Percentiles rank a stretch among this genome's conserved stretches.
Conservation (phyloP, 306 rosid genomes). For the Citrullus mucosospermus region DNA sequence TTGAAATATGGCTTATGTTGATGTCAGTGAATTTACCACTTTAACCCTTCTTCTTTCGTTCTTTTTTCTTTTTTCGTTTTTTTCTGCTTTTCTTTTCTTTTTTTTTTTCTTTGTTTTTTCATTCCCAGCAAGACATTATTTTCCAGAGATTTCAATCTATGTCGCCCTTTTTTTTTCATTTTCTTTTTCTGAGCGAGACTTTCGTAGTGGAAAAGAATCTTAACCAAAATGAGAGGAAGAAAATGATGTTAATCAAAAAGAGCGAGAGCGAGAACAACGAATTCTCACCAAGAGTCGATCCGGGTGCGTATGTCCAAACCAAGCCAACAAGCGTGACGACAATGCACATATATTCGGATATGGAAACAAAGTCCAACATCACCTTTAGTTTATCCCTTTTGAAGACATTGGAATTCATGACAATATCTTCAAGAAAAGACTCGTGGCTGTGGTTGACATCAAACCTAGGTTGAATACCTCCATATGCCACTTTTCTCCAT, state of each 20-base stretch:
- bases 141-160: too few species aligned
- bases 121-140: too few species aligned
- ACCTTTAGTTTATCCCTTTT: slow-evolving; percentile 70
- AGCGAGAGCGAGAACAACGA: not conserved
- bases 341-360: slow-evolving; percentile 67
- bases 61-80: too few species aligned
- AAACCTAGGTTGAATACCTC: slow-evolving; percentile 91
- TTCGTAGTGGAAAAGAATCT: not conserved
- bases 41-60: too few species aligned
- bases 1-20: too few species aligned
- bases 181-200: too few species aligned
- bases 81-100: too few species aligned
- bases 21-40: too few species aligned
- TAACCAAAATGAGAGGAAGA: slow-evolving; percentile 33
- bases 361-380: slow-evolving; percentile 76
- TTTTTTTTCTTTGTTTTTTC: too few species aligned
- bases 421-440: slow-evolving; percentile 80
- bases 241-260: too few species aligned
- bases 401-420: slow-evolving; percentile 80
- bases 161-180: too few species aligned
- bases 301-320: slow-evolving; percentile 79
- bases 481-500: slow-evolving; percentile 92
- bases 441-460: slow-evolving; percentile 74
- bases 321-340: slow-evolving; percentile 63
- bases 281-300: slow-evolving; percentile 57